phyloP scores from a whole-genome alignment of 805 yeast species.

The Brettanomyces anomalus region DNA sequence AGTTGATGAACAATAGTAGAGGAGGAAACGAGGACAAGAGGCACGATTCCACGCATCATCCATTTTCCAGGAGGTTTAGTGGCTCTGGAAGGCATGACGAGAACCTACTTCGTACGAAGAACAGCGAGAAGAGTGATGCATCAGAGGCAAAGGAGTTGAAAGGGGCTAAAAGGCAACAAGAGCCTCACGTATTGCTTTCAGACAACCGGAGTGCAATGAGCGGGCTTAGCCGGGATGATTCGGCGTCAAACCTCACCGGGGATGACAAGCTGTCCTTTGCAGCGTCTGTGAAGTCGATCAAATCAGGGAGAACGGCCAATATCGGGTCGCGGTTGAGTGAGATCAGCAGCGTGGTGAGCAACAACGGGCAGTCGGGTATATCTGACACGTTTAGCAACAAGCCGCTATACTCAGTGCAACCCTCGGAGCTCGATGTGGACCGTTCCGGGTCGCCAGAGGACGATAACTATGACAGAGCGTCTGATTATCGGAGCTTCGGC shows the following conservation, averaged over 20 bases:
- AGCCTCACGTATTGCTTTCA: too few relatives aligned
- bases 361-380: slow-evolving; percentile 12
- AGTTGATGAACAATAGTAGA: slow-evolving; percentile 24
- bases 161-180: background rate
- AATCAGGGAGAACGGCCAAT: slow-evolving; percentile 1
- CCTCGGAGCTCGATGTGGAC: slow-evolving; percentile 16
- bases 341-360: slow-evolving; percentile 10
- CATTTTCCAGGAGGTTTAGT: background rate
- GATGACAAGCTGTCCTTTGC: slow-evolving; percentile 1
- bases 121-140: background rate
- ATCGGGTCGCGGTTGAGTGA: background rate
- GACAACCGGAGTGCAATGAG: slow-evolving; percentile 1
- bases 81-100: background rate
- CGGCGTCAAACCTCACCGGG: background rate
- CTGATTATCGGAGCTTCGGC: background rate
- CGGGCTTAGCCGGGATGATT: background rate
- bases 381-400: slow-evolving; percentile 35
- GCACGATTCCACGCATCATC: background rate
- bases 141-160: slow-evolving; percentile 2
- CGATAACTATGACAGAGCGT: background rate
- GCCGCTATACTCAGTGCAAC: slow-evolving; percentile 38
- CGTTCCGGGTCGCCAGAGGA: background rate
- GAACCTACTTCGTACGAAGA: background rate
- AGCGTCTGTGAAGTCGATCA: slow-evolving; percentile 3
- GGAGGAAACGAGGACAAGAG: background rate